Base-by-base conservation (phyloP, 164 flowering plant genomes). In the Chloranthus sessilifolius region DNA sequence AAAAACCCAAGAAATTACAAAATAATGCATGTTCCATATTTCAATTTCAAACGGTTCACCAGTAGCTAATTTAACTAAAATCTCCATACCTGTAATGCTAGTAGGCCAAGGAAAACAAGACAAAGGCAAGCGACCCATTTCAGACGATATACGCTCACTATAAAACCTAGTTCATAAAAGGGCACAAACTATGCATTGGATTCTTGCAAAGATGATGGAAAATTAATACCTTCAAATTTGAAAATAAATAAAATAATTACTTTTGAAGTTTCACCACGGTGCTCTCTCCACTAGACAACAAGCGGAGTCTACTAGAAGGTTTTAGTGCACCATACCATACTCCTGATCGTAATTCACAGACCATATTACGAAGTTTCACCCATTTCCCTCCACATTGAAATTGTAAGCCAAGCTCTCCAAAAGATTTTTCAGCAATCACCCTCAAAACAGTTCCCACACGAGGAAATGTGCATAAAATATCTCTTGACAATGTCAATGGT, bases 401-500 rank as follows among this genome's bases (percentile, higher is more conserved):
- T 26, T 58, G 70, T 19, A 72, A 64, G 36, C 64, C 59, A 40
- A 71, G 55, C 45, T 76, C 70, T 48, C 58, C 60, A 38, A 50
- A 63, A 31, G 68, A 55, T 55, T 63, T 55, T 34, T 66, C 71
- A 61, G 66, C 50, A 7, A 47, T 21, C 37, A 91, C 68, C 64
- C 88, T 75, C 55, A 91, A 65, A 36, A 83, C 65, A 51, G 83
- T 81, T 58, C 96, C 98, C 66, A 79, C 74, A 35, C 64, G 19
- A 39, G 92, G 98, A 60, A 91, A 78, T 3, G 55, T 67, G 50
- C 83, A 56, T 34, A 83, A 55, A 29, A 71, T 24, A 50, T 82
- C 83, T 63, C 83, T 78, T 38, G 78, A 38, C 57, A 88, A 60
- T 42, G 72, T 63, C 46, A 61, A n/a, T 10, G 63, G 52, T 59